Conservation (phyloP, 2,329 filamentous ascomycete genomes). For the Mollisia scopiformis region DNA sequence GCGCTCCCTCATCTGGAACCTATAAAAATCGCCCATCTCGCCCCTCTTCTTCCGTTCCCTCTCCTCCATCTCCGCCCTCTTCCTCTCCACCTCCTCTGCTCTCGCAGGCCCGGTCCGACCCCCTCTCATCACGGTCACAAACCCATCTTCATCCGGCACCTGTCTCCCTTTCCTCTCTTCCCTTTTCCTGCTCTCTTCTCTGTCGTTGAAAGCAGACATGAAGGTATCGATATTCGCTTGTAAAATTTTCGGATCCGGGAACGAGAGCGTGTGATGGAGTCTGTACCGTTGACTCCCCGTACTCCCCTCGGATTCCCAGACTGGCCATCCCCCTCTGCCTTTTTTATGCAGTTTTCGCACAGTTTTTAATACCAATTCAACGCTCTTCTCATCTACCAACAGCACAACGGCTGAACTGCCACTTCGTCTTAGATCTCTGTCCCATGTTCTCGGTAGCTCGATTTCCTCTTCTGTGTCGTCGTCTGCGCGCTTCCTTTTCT, state of each 20-base stretch:
- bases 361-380: slow-evolving; percentile 78
- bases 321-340: slow-evolving; percentile 49
- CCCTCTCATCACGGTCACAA: slow-evolving; percentile 86
- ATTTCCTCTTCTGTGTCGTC: slow-evolving; percentile 61
- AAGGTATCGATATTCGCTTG: slow-evolving; percentile 80
- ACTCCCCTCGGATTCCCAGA: slow-evolving; percentile 64
- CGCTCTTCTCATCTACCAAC: slow-evolving; percentile 81
- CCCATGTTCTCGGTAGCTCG: slow-evolving; percentile 76
- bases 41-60: slow-evolving; percentile 64
- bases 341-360: slow-evolving; percentile 58
- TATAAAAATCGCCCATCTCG: slow-evolving; percentile 75
- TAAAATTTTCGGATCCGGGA: slow-evolving; percentile 68
- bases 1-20: slow-evolving; percentile 81
- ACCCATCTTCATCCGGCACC: slow-evolving; percentile 92
- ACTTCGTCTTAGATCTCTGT: slow-evolving; percentile 68
- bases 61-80: slow-evolving; percentile 61
- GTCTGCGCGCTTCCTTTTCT: slow-evolving; percentile 53
- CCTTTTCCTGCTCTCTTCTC: slow-evolving; percentile 65
- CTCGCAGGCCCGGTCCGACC: slow-evolving; percentile 75
- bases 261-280: slow-evolving; percentile 70
- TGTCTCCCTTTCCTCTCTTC: slow-evolving; percentile 68
- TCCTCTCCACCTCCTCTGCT: slow-evolving; percentile 69
- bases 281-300: slow-evolving; percentile 58
- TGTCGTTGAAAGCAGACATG: slow-evolving; percentile 79
- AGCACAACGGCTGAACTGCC: slow-evolving; percentile 81